phyloP scores from a whole-genome alignment of 345 rosid species.

The Citrus reticulata region DNA sequence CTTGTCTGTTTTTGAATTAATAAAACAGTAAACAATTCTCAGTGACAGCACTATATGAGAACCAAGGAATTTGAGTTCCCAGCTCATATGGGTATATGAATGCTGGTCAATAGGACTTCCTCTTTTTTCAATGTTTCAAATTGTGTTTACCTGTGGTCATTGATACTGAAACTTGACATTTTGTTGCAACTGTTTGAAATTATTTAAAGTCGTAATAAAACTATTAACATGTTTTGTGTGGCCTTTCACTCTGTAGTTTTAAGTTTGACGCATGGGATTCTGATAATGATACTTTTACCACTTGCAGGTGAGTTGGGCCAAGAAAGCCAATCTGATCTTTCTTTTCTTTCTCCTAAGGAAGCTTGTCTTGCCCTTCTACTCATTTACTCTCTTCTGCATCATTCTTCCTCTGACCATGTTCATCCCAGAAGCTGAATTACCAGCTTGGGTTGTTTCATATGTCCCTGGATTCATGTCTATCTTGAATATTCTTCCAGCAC shows the following conservation, averaged over 20 bases:
- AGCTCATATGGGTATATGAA: not conserved
- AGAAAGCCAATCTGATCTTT: slow-evolving; percentile 83
- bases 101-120: not conserved
- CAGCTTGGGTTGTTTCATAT: slow-evolving; percentile 93
- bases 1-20: not conserved
- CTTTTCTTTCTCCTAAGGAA: slow-evolving; percentile 85
- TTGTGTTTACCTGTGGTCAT: not conserved
- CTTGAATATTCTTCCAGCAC: slow-evolving; percentile 80
- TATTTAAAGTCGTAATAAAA: not conserved
- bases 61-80: not conserved
- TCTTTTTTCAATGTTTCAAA: not conserved
- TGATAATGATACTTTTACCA: not conserved
- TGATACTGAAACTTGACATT: not conserved
- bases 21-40: not conserved
- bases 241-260: not conserved
- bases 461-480: slow-evolving; percentile 83
- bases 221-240: not conserved
- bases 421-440: slow-evolving; percentile 84
- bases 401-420: slow-evolving; percentile 89
- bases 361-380: slow-evolving; percentile 88
- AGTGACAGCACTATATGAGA: not conserved
- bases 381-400: slow-evolving; percentile 94
- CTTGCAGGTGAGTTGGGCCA: slow-evolving; percentile 55
- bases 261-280: not conserved
- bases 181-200: not conserved